A percentile compares a stretch with the other conserved stretches of the same genome.
phyloP scores from a whole-genome alignment of 768 basidiomycete genomes.

The Boletus edulis region DNA sequence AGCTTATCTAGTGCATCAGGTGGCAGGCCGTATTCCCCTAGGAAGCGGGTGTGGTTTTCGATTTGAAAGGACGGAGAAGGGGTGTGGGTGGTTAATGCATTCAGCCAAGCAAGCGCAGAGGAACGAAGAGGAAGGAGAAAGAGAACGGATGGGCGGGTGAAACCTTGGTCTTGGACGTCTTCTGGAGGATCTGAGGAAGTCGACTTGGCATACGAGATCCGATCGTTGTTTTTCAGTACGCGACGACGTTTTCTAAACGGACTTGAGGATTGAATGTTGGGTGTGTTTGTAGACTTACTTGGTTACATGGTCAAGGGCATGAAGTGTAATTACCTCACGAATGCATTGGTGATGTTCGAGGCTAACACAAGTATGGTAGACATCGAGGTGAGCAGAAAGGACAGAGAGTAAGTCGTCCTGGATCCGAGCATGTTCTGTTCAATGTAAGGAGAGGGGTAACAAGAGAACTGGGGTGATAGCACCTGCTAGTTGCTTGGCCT shows the following conservation, averaged over 20 bases:
- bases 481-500: conserved; percentile 56
- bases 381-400: conserved; percentile 67
- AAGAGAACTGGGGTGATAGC: not conserved
- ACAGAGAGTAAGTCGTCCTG: conserved; percentile 69
- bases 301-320: conserved; percentile 84
- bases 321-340: conserved; percentile 71
- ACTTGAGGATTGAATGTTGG: not conserved
- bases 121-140: conserved; percentile 93
- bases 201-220: conserved; percentile 71
- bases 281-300: conserved; percentile 49
- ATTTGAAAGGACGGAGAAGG: conserved; percentile 73
- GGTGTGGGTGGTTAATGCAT: conserved; percentile 74
- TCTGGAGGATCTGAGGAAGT: conserved; percentile 55
- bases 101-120: conserved; percentile 78
- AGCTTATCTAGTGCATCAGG: conserved; percentile 79
- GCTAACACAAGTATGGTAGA: conserved; percentile 69
- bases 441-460: conserved; percentile 4
- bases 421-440: conserved; percentile 47
- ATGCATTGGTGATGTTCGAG: conserved; percentile 60
- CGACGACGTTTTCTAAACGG: conserved; percentile 77
- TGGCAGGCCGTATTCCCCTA: conserved; percentile 80
- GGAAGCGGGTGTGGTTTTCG: conserved; percentile 84
- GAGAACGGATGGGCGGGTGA: conserved; percentile 93
- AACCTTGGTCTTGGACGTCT: conserved; percentile 93
- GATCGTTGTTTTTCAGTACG: conserved; percentile 92